These are phyloP conservation scores for Copromyces sp. DNA, from an alignment of 495 filamentous ascomycete species.

Conservation along the genomic window DNA sequence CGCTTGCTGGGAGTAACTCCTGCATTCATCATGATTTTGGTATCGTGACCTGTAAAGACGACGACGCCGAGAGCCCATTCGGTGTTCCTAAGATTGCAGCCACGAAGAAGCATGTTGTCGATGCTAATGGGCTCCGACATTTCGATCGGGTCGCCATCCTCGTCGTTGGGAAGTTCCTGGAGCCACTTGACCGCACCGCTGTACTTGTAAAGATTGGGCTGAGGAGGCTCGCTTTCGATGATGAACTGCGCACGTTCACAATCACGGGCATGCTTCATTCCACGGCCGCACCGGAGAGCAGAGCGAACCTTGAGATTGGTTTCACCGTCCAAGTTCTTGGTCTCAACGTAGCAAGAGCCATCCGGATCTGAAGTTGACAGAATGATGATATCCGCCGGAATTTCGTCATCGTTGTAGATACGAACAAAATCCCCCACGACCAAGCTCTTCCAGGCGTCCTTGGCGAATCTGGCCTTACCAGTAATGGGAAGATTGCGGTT, in stretches of 20 bases:
- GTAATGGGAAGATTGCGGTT: slow-evolving; percentile 32
- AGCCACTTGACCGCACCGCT: slow-evolving; percentile 82
- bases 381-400: slow-evolving; percentile 91
- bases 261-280: slow-evolving; percentile 79
- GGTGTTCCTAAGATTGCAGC: slow-evolving; percentile 88
- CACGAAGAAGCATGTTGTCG: slow-evolving; percentile 89
- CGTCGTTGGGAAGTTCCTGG: slow-evolving; percentile 54
- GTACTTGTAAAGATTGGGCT: slow-evolving; percentile 89
- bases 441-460: slow-evolving; percentile 89
- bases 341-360: slow-evolving; percentile 95
- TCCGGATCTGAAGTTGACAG: slow-evolving; percentile 93
- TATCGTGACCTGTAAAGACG: slow-evolving; percentile 90
- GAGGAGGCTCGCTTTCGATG: slow-evolving; percentile 85
- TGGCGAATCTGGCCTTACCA: slow-evolving; percentile 65
- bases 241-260: slow-evolving; percentile 82
- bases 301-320: slow-evolving; percentile 96
- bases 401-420: slow-evolving; percentile 90
- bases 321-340: slow-evolving; percentile 95
- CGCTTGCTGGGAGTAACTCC: slow-evolving; percentile 96
- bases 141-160: slow-evolving; percentile 48
- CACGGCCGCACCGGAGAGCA: slow-evolving; percentile 74
- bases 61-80: slow-evolving; percentile 97
- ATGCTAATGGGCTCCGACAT: slow-evolving; percentile 92
- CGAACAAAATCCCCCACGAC: slow-evolving; percentile 96
- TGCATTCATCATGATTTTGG: slow-evolving; percentile 99